These are phyloP conservation scores for Fusarium piperis DNA, from an alignment of 2,329 filamentous ascomycete genomes.

Conservation along the genomic window DNA sequence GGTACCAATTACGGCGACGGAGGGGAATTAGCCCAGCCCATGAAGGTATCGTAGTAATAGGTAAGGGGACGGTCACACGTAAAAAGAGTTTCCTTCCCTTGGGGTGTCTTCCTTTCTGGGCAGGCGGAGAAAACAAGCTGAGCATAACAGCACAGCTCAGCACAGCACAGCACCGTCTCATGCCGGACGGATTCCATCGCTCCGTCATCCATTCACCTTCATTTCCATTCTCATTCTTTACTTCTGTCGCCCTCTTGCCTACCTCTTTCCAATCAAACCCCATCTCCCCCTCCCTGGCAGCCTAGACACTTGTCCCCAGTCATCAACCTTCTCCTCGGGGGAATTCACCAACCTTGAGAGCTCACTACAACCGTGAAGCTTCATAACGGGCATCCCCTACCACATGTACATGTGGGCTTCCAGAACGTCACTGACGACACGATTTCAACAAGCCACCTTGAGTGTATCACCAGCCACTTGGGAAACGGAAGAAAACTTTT, in stretches of 20 bases:
- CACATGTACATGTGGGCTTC: background rate
- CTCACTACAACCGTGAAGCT: background rate
- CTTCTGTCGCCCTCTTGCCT: background rate
- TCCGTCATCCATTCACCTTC: slow-evolving; percentile 16
- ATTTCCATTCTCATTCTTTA: slow-evolving; percentile 2
- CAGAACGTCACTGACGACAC: background rate
- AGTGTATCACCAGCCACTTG: background rate
- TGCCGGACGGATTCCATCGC: slow-evolving; percentile 3
- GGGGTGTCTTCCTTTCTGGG: slow-evolving; percentile 8
- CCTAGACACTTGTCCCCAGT: background rate
- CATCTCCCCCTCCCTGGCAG: background rate
- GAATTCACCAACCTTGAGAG: background rate
- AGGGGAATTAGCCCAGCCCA: background rate
- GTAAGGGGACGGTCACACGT: slow-evolving; percentile 1
- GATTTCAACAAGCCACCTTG: background rate
- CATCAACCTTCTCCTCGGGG: background rate
- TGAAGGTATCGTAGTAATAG: background rate
- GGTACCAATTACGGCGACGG: background rate
- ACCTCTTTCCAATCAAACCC: background rate
- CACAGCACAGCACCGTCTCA: background rate
- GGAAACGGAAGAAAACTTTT: background rate
- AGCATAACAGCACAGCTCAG: background rate
- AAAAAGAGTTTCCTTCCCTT: slow-evolving; percentile 7
- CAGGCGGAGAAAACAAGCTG: slow-evolving; percentile 10
- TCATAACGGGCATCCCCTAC: background rate